Evolutionary conservation across 148 eudicot species (phyloP), one percentile per base, ranked within the genome.

Genomic region (Persicaria tinctoria): DNA sequence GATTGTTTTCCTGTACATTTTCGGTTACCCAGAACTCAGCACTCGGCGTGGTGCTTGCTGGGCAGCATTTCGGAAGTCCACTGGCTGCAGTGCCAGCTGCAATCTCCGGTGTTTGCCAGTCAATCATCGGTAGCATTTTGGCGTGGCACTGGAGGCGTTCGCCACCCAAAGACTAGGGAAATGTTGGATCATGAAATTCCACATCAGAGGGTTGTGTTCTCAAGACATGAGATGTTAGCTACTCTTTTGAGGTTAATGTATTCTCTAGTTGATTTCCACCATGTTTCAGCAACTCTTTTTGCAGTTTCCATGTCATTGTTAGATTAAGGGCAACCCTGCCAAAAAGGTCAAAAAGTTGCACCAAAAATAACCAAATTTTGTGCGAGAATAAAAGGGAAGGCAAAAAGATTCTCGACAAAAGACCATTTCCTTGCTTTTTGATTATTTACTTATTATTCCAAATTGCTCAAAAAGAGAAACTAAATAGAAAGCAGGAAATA

Each of bases 61-160:
- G 78, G 68, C 87, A 90, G 82, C 97, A 92, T 82, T 92, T 90
- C 73, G 91, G 91, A 68, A 84, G 86, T 79, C 97, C 97, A 48
- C 79, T 92, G 81, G 90, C 97, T 10, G 95, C 95, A 46, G 97
- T 92, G 51, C 97, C 97, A 4, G 90, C 95, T 77, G 97, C 97
- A 18, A 94, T 92, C 75, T 90, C 97, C 57, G 90, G 97, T 66
- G 93, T 92, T 48, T 90, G 92, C 77, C 97, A 92, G 86, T 90
- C 91, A 0, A 90, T 92, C 32, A 70, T 92, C 23, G 97, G 93
- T 12, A 92, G 97, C 45, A 82, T 83, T 38, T 78, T 90, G 78
- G 97, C 97, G 1, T 94, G 94, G 55, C 66, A 85, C 32, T 90
- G 97, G 97, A 88, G 97, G 79, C 76, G 84, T 27, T 68, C 78